phyloP scores from a whole-genome alignment of 2,329 filamentous ascomycete genomes.

The Elsinoe ampelina region DNA sequence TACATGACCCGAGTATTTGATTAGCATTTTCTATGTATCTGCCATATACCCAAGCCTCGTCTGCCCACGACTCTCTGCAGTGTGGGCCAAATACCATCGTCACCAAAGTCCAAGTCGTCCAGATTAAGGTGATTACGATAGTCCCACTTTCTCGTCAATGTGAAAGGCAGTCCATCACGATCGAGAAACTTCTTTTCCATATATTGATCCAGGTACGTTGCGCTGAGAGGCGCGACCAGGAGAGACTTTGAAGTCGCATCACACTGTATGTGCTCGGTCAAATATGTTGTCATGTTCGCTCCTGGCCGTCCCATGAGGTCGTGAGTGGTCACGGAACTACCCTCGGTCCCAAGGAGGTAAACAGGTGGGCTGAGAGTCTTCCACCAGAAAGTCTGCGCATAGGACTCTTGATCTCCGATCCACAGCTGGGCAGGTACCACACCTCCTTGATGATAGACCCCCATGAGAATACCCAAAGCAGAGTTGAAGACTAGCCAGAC shows the following conservation, averaged over 20 bases:
- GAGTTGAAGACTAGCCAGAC: constrained; percentile 63
- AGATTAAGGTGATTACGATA: constrained; percentile 61
- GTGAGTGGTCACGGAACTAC: constrained; percentile 57
- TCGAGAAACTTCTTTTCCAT: constrained; percentile 13
- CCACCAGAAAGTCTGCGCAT: constrained; percentile 69
- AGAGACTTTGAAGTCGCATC: constrained; percentile 34
- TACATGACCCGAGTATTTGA: not conserved
- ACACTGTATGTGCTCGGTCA: constrained; percentile 54
- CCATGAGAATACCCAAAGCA: constrained; percentile 61
- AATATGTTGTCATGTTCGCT: constrained; percentile 48
- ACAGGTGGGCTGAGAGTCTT: constrained; percentile 76
- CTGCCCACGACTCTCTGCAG: constrained; percentile 50
- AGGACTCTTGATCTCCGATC: constrained; percentile 57
- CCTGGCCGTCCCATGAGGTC: constrained; percentile 67
- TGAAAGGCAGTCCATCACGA: constrained; percentile 10
- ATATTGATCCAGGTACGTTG: constrained; percentile 57
- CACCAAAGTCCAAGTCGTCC: constrained; percentile 70
- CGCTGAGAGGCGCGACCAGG: constrained; percentile 64
- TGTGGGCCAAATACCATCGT: constrained; percentile 66
- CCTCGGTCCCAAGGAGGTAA: constrained; percentile 70
- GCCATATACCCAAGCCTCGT: constrained; percentile 38
- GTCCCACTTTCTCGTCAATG: constrained; percentile 61
- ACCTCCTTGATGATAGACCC: constrained; percentile 72
- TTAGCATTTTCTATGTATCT: constrained; percentile 32
- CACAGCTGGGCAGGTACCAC: constrained; percentile 68